A percentile compares a stretch with the other conserved stretches of the same genome.
Evolutionary conservation across 2,329 filamentous ascomycete genomes (phyloP).

Genomic region (Exophiala spinifera): DNA sequence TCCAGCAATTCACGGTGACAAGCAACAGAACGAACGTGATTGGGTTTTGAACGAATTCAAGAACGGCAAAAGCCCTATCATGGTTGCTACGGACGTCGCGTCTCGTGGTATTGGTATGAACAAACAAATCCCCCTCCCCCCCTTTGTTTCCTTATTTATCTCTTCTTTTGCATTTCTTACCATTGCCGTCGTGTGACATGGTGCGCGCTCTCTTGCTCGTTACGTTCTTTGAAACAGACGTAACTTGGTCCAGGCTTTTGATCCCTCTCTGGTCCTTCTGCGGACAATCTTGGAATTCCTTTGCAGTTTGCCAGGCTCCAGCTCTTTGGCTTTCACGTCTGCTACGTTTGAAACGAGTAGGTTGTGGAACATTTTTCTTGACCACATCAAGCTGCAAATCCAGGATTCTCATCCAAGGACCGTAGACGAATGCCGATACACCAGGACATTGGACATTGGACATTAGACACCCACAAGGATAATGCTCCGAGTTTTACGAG

Average conservation of each 20-base stretch:
- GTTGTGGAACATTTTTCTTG: constrained; percentile 60
- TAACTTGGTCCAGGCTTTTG: constrained; percentile 81
- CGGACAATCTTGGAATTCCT: constrained; percentile 77
- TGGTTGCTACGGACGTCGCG: constrained; percentile 99
- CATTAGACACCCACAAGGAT: constrained; percentile 40
- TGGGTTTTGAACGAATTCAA: constrained; percentile 99
- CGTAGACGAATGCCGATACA: constrained; percentile 56
- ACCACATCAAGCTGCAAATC: constrained; percentile 72
- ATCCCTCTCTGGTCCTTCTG: constrained; percentile 68
- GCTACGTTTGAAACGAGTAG: constrained; percentile 24
- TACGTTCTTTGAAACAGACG: constrained; percentile 72
- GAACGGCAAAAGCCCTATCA: constrained; percentile 98
- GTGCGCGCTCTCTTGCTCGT: constrained; percentile 85
- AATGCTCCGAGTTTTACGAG: constrained; percentile 47
- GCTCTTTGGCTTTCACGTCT: constrained; percentile 22
- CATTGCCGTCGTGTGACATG: constrained; percentile 59
- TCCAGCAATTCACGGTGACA: constrained; percentile 93
- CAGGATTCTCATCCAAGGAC: constrained; percentile 64
- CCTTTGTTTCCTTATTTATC: constrained; percentile 34
- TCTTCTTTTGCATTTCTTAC: constrained; percentile 34
- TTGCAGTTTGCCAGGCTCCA: constrained; percentile 30
- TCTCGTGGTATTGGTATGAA: constrained; percentile 99
- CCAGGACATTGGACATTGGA: constrained; percentile 49
- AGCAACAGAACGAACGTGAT: constrained; percentile 98
- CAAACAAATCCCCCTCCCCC: constrained; percentile 45